phyloP scores from a whole-genome alignment of 768 basidiomycete genomes.

The Strobilomyces confusus region DNA sequence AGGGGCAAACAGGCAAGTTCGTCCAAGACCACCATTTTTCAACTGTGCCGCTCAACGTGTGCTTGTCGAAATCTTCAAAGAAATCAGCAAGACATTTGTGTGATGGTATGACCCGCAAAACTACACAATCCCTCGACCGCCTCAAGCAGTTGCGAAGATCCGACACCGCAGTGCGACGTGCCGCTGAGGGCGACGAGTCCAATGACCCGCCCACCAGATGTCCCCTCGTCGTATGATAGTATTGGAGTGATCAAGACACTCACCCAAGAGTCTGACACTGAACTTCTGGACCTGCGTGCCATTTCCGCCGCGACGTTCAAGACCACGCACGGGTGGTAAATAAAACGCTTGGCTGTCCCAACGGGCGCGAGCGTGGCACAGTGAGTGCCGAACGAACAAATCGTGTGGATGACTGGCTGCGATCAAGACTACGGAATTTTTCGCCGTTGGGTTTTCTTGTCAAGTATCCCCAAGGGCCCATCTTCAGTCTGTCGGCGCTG shows the following conservation, averaged over 20 bases:
- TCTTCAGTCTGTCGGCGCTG: slow-evolving; percentile 1
- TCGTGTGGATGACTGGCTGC: slow-evolving; percentile 19
- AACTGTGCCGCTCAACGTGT: slow-evolving; percentile 29
- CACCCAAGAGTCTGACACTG: slow-evolving; percentile 20
- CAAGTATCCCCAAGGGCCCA: slow-evolving; percentile 10
- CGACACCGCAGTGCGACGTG: slow-evolving; percentile 1
- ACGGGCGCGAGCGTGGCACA: slow-evolving; percentile 13
- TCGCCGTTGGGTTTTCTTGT: slow-evolving; percentile 20
- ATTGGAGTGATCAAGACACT: slow-evolving; percentile 26
- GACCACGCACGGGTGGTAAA: slow-evolving; percentile 6
- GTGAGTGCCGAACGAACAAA: slow-evolving; percentile 17
- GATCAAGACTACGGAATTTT: slow-evolving; percentile 24
- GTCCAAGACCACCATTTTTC: slow-evolving; percentile 25
- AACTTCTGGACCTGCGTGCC: neutral
- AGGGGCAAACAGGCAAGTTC: slow-evolving; percentile 27
- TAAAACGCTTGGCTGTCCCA: slow-evolving; percentile 14
- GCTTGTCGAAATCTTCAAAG: slow-evolving; percentile 23
- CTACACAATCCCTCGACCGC: slow-evolving; percentile 1
- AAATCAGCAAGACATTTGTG: slow-evolving; percentile 21
- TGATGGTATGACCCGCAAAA: slow-evolving; percentile 25
- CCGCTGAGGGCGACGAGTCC: neutral
- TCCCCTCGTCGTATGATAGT: slow-evolving; percentile 24
- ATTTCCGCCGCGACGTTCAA: slow-evolving; percentile 1
- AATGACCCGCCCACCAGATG: slow-evolving; percentile 5
- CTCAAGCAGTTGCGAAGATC: slow-evolving; percentile 7